A percentile compares a stretch with the other conserved stretches of the same genome.
Conservation (phyloP, 352 stramenopile species). For the Plasmopara muralis region DNA sequence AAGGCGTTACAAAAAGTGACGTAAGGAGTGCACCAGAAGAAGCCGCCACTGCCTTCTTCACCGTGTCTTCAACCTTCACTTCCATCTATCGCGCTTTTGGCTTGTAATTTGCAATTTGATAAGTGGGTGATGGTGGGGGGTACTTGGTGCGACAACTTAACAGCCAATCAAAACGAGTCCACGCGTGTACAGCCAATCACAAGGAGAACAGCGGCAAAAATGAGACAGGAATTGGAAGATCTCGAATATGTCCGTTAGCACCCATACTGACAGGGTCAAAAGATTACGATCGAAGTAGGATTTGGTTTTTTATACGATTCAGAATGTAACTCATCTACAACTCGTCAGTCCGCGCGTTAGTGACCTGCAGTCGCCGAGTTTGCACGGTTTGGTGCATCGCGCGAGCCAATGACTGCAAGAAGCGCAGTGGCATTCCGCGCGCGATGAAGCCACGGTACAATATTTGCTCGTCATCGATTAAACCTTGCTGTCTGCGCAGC, state of each 20-base stretch:
- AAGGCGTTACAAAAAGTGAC: constrained; percentile 79
- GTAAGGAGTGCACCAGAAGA: constrained; percentile 64
- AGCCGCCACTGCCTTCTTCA: constrained; percentile 68
- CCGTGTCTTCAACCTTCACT: constrained; percentile 26
- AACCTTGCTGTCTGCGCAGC: constrained; percentile 38
- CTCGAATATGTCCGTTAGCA: background rate
- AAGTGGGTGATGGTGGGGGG: constrained; percentile 5
- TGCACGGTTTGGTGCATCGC: constrained; percentile 39
- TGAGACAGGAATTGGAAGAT: constrained; percentile 18
- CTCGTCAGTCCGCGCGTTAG: constrained; percentile 13
- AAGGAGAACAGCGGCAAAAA: background rate
- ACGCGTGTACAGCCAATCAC: constrained; percentile 19
- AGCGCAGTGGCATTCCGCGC: constrained; percentile 44
- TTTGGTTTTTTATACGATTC: too few species aligned
- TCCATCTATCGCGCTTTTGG: constrained; percentile 9
- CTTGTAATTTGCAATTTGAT: constrained; percentile 8
- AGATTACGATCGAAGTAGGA: constrained; percentile 3
- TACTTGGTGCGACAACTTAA: constrained; percentile 4
- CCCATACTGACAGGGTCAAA: background rate
- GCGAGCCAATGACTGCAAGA: constrained; percentile 36
- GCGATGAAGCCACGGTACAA: constrained; percentile 50
- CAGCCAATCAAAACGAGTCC: constrained; percentile 21
- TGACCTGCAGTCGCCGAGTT: constrained; percentile 23
- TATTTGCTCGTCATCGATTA: constrained; percentile 37
- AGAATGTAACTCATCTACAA: constrained; percentile 11